A percentile compares a stretch with the other conserved stretches of the same genome.
phyloP scores from a whole-genome alignment of 192 early-diverging fungal species.

The Rhizoclosmatium globosum region DNA sequence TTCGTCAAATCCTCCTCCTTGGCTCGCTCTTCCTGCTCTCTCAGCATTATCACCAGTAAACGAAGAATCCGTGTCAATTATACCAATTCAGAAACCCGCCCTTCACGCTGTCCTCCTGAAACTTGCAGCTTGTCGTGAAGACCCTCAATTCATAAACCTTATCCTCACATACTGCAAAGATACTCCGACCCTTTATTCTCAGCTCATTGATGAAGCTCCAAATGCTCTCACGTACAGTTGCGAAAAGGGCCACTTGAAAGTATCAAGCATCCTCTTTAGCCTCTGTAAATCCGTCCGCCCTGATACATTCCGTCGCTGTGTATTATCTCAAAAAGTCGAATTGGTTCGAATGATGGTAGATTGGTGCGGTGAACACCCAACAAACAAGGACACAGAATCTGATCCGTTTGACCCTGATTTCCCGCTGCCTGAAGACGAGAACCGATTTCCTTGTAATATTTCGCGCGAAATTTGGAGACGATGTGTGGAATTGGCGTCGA shows the following conservation, averaged over 20 bases:
- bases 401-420: background rate
- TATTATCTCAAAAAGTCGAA: background rate
- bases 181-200: background rate
- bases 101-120: background rate
- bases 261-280: background rate
- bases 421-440: background rate
- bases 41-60: background rate
- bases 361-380: background rate
- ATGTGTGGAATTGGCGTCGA: conserved; percentile 16
- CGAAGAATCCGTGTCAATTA: background rate
- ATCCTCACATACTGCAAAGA: background rate
- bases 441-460: conserved; percentile 8
- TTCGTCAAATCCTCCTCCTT: background rate
- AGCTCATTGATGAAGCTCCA: background rate
- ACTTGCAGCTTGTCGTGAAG: background rate
- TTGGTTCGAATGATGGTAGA: conserved; percentile 14
- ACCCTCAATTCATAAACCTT: background rate
- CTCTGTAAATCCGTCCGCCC: background rate
- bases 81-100: background rate
- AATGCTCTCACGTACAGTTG: conserved; percentile 10
- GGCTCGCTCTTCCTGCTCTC: background rate
- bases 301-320: conserved; percentile 27
- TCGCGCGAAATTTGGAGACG: conserved; percentile 19
- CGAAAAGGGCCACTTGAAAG: conserved; percentile 5
- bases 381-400: no score